A percentile compares a stretch with the other conserved stretches of the same genome.
Evolutionary conservation across 75 land plant species (phyloP).

Genomic region (Pinus taeda): DNA sequence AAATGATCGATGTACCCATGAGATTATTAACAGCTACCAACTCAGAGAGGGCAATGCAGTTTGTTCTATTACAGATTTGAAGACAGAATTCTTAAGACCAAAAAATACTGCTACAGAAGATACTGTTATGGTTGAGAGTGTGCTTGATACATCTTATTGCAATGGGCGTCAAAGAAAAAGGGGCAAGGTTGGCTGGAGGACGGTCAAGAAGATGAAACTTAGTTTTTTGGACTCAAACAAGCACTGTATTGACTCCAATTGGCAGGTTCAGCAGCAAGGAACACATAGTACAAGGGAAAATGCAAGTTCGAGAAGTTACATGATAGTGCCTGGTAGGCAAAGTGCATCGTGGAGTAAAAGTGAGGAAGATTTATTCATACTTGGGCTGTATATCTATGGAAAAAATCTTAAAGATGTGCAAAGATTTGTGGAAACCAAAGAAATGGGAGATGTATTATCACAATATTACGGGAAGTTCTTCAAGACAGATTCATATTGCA

Average conservation of each 20-base stretch:
- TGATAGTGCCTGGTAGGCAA: slow-evolving; percentile 34
- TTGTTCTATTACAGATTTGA: not conserved
- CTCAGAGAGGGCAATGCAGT: not conserved
- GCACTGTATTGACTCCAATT: not conserved
- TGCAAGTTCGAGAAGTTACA: not conserved
- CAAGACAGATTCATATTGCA: slow-evolving; percentile 28
- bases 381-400: slow-evolving; percentile 71
- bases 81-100: not conserved
- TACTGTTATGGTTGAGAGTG: not conserved
- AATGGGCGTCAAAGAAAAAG: not conserved
- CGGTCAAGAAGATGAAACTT: not conserved
- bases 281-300: not conserved
- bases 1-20: not conserved
- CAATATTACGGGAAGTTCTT: slow-evolving; percentile 72
- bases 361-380: slow-evolving; percentile 46
- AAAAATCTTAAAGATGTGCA: slow-evolving; percentile 46
- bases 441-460: slow-evolving; percentile 41
- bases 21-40: not conserved
- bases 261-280: not conserved
- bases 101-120: not conserved
- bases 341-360: slow-evolving; percentile 37
- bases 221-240: not conserved
- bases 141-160: not conserved
- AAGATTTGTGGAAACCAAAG: slow-evolving; percentile 40
- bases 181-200: not conserved